Evolutionary conservation across 2,329 filamentous ascomycete genomes (phyloP), one percentile per base, ranked within the genome.

Genomic region (Ceratocystis huliohia): DNA sequence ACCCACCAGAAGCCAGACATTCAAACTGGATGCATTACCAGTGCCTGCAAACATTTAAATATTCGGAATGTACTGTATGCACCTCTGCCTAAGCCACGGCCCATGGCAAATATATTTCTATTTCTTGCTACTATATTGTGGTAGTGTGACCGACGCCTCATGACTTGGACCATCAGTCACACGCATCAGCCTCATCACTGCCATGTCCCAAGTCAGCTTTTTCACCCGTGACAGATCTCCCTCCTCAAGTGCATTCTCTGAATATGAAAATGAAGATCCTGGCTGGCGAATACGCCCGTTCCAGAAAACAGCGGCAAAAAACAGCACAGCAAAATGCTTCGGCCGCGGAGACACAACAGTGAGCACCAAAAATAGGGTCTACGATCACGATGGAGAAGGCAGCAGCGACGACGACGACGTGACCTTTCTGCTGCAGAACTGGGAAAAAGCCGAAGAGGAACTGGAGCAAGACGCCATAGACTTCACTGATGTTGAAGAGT

Each of bases 391-490:
- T 20, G 10, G 15, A 3, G 15, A 22, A 15, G 41, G 30, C n/a
- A 28, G 30, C 28, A 28, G 15, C 3, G 44, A 48, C 44, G 25
- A 65, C n/a, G 64, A 61, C 28, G 53, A 59, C 45, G 64, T 66
- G 41, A 64, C 63, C 2, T 68, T 68, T 28, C 61, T 57, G 64
- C 22, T 37, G n/a, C 45, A 63, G 28, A 22, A 50, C 30, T 64
- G 63, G 63, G 20, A 25, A 33, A 25, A 64, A 4, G 57, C 63
- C 63, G 67, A 68, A 64, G 64, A 64, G 45, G 67, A 68, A 13
- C 53, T 68, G 5, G 67, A 68, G 62, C 61, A 53, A 7, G 71
- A 74, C 17, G 67, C 75, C 1, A 75, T 78, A 28, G 75, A 78
- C 45, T 72, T 77, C 2, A 76, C 74, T 0, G 68, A 68, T 0